A percentile compares a stretch with the other conserved stretches of the same genome.
Evolutionary conservation across 2,329 filamentous ascomycete genomes (phyloP).

Genomic region (Alternaria triticina): DNA sequence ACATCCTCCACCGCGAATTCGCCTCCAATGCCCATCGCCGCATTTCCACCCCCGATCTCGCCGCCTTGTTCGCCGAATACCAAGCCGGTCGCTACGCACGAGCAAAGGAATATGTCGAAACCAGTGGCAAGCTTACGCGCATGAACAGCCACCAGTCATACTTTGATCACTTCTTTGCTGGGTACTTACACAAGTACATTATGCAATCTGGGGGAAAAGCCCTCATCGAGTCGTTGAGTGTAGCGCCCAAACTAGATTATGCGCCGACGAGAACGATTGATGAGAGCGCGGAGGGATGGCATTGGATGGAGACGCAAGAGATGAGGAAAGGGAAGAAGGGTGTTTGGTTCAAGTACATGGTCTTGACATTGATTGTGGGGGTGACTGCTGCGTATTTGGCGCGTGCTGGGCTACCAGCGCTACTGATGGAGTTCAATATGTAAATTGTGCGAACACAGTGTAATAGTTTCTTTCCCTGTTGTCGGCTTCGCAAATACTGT

Average conservation of each 20-base stretch:
- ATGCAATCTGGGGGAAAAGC: constrained; percentile 1
- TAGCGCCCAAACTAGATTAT: constrained; percentile 20
- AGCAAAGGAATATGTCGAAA: constrained; percentile 10
- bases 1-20: constrained; percentile 21
- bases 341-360: neutral
- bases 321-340: neutral
- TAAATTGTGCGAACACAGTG: neutral
- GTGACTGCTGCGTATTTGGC: neutral
- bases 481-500: neutral
- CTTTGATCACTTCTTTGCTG: constrained; percentile 11
- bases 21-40: constrained; percentile 9
- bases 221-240: constrained; percentile 4
- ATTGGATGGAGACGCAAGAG: neutral
- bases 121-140: constrained; percentile 16
- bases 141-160: constrained; percentile 16
- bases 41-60: constrained; percentile 7
- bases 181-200: constrained; percentile 1
- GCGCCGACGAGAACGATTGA: constrained; percentile 19
- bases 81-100: constrained; percentile 14
- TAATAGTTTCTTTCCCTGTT: neutral
- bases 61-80: constrained; percentile 17
- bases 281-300: constrained; percentile 15
- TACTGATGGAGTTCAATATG: neutral
- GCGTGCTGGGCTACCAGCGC: neutral
- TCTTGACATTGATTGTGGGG: neutral